Base-by-base conservation (phyloP, 2,329 filamentous ascomycete genomes). In the Penicillium decumbens region DNA sequence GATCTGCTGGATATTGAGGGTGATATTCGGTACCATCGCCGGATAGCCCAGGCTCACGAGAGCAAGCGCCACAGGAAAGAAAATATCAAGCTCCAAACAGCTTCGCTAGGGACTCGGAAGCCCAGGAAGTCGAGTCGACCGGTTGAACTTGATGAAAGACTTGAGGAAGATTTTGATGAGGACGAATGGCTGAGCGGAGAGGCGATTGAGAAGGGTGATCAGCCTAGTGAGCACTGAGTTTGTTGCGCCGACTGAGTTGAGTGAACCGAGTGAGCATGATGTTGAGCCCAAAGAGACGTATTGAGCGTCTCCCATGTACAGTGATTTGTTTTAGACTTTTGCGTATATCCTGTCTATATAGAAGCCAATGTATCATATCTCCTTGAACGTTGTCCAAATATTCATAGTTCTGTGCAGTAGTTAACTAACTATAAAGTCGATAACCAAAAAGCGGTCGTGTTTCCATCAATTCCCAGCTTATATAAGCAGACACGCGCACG, bases 401-500 rank as follows among this genome's bases (percentile, higher is more conserved):
- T 35, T 10, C 6, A 8, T 9, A 10, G 15, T 8, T 20, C 8
- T 7, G 3, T 18, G 32, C 20, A 4, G 20, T 23, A 23, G 20
- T 23, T 23, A 23, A 23, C 20, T 18, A 18, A 18, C 15, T 18
- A 18, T 18, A 18, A 18, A 18, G 15, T 1, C 15, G 15, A 18
- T 18, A 18, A 18, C 15, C 15, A 18, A 18, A 18, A 18, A 18
- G 15, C 15, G 15, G 15, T 18, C 15, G 15, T 18, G 20, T 23
- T 23, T 23, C 20, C 20, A 23, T 23, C 20, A 23, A 23, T 3
- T 23, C 20, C 20, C 13, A 15, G 28, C 39, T 54, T 59, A 60
- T 56, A 44, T 63, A 59, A 66, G 45, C 53, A 43, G 18, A 53
- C 51, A 49, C 48, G 53, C 43, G 20, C 55, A 50, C 54, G 52